These are phyloP conservation scores for Pyronema omphalodes DNA, from an alignment of 495 filamentous ascomycete genomes.

Conservation along the genomic window DNA sequence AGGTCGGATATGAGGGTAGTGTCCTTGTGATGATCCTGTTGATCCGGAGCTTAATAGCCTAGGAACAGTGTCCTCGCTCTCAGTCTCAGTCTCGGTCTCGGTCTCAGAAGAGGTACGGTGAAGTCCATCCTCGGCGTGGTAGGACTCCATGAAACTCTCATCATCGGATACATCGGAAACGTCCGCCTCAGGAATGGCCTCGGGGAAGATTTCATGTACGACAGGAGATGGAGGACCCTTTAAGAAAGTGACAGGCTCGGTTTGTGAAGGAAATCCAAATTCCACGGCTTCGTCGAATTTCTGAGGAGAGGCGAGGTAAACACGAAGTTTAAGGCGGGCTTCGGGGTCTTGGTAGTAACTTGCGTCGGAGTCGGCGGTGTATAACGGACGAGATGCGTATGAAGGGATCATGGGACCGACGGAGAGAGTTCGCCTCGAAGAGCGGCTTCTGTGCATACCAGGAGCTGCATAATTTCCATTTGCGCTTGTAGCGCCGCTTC, in stretches of 20 bases:
- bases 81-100: not conserved
- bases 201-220: constrained; percentile 9
- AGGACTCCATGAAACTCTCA: not conserved
- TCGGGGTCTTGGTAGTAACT: constrained; percentile 84
- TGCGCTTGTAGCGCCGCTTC: too few relatives aligned
- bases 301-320: constrained; percentile 78
- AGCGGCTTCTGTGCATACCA: too few relatives aligned
- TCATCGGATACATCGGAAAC: constrained; percentile 1
- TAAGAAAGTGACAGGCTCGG: constrained; percentile 21
- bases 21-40: not conserved
- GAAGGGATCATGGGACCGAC: too few relatives aligned
- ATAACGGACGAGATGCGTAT: not conserved
- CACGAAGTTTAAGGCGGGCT: constrained; percentile 64
- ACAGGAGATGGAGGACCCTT: constrained; percentile 13
- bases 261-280: constrained; percentile 67
- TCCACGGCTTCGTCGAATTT: constrained; percentile 92
- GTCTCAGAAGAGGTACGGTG: not conserved
- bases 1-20: constrained; percentile 36
- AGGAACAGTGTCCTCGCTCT: not conserved
- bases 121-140: too few relatives aligned
- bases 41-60: not conserved
- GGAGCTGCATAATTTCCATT: too few relatives aligned
- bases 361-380: constrained; percentile 37
- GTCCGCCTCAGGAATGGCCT: constrained; percentile 8
- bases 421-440: too few relatives aligned